A percentile compares a stretch with the other conserved stretches of the same genome.
Conservation (phyloP, 1,284 basidiomycete genomes). For the Pterulicium gracile region DNA sequence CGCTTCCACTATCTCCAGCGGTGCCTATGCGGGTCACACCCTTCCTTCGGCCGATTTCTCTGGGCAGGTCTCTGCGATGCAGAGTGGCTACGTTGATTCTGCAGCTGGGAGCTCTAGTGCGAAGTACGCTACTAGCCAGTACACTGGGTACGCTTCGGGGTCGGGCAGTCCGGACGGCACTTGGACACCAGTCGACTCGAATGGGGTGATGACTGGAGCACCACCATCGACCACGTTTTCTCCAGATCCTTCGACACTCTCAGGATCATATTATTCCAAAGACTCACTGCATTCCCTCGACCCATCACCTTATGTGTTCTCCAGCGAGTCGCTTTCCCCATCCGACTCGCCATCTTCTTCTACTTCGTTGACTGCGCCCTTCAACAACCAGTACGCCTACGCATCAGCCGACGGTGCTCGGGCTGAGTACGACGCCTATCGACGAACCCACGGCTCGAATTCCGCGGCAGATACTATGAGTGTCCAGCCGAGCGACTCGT, state of each 20-base stretch:
- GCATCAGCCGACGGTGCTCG: not conserved
- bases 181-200: not conserved
- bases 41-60: not conserved
- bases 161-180: not conserved
- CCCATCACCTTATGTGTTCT: not conserved
- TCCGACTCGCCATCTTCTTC: not conserved
- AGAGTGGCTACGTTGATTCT: too few relatives aligned
- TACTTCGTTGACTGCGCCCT: not conserved
- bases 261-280: not conserved
- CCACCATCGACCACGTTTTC: not conserved
- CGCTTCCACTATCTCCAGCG: not conserved
- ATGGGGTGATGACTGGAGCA: not conserved
- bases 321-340: not conserved
- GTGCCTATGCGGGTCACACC: not conserved
- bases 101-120: constrained; percentile 11
- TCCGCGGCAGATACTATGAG: not conserved
- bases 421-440: not conserved
- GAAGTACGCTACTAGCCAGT: constrained; percentile 12
- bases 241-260: not conserved
- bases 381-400: not conserved
- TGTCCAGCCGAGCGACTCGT: too few relatives aligned
- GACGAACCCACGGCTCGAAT: not conserved
- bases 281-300: not conserved
- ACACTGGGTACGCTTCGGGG: constrained; percentile 12
- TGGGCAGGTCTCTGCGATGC: not conserved